Percentiles rank a stretch among this genome's conserved stretches.
Evolutionary conservation across 225 moss, liverwort and hornwort genomes (phyloP).

Genomic region (Rhytidiadelphus loreus): DNA sequence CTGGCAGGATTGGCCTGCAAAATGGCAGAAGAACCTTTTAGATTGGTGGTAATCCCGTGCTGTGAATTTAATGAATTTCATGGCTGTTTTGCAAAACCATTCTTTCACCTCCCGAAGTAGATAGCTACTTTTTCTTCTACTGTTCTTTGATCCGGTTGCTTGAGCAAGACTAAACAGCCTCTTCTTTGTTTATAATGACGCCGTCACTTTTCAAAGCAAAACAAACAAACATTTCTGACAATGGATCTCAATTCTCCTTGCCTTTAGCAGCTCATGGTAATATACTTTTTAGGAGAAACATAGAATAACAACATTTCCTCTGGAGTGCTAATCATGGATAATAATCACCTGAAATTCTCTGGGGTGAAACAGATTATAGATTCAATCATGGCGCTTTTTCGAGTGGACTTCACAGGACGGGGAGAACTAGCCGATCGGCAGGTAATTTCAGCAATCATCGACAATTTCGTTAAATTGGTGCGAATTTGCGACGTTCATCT

Average conservation of each 20-base stretch:
- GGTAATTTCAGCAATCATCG: constrained; percentile 17
- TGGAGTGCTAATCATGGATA: not conserved
- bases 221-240: not conserved
- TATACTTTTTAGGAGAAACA: not conserved
- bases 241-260: not conserved
- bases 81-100: not conserved
- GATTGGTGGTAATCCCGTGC: constrained; percentile 47
- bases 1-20: constrained; percentile 55
- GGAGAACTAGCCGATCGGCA: constrained; percentile 92
- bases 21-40: constrained; percentile 89
- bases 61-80: not conserved
- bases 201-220: not conserved
- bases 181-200: not conserved
- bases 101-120: not conserved
- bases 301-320: not conserved
- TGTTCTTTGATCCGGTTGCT: not conserved
- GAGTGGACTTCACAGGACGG: constrained; percentile 88
- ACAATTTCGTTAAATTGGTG: not conserved
- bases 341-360: not conserved
- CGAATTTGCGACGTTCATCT: not conserved
- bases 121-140: not conserved
- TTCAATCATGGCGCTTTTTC: constrained; percentile 86
- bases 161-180: not conserved
- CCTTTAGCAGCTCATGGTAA: not conserved
- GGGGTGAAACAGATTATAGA: constrained; percentile 59